Conservation (phyloP, 306 rosid genomes). For the Ammopiptanthus mongolicus region DNA sequence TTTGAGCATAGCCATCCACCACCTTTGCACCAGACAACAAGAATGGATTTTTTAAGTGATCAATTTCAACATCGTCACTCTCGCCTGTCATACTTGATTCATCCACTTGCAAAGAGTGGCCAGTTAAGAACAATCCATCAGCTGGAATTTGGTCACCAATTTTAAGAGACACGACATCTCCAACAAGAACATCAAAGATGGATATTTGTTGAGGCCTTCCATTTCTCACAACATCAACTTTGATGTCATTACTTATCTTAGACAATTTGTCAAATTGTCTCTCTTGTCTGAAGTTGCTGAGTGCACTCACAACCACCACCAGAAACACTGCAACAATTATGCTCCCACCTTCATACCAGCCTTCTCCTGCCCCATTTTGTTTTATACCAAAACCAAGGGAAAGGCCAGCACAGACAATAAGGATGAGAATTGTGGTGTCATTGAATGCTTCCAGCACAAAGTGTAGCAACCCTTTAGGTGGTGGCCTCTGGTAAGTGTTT, state of each 20-base stretch:
- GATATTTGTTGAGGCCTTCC: conserved; percentile 56
- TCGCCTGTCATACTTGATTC: conserved; percentile 97
- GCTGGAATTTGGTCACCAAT: conserved; percentile 90
- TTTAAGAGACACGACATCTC: conserved; percentile 58
- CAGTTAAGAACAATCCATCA: conserved; percentile 67
- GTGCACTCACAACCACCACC: conserved; percentile 63
- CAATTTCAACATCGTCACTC: conserved; percentile 72
- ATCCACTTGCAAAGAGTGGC: conserved; percentile 69
- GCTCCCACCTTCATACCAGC: conserved; percentile 94
- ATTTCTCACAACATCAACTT: conserved; percentile 52
- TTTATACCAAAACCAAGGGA: conserved; percentile 84
- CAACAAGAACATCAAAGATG: conserved; percentile 68
- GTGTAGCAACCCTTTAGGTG: conserved; percentile 52
- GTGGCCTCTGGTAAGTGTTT: conserved; percentile 62
- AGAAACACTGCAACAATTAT: conserved; percentile 67
- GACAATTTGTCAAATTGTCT: conserved; percentile 70
- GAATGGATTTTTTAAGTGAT: conserved; percentile 45
- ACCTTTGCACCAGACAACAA: conserved; percentile 80
- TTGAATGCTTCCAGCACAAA: conserved; percentile 70
- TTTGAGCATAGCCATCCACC: conserved; percentile 60
- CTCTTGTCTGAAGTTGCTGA: conserved; percentile 82
- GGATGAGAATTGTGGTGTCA: conserved; percentile 70
- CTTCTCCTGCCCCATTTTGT: conserved; percentile 59
- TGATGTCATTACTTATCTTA: conserved; percentile 66
- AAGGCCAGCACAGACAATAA: conserved; percentile 68